These are phyloP conservation scores for Ustilago tritici DNA, from an alignment of 1,284 basidiomycete genomes.

Conservation along the genomic window DNA sequence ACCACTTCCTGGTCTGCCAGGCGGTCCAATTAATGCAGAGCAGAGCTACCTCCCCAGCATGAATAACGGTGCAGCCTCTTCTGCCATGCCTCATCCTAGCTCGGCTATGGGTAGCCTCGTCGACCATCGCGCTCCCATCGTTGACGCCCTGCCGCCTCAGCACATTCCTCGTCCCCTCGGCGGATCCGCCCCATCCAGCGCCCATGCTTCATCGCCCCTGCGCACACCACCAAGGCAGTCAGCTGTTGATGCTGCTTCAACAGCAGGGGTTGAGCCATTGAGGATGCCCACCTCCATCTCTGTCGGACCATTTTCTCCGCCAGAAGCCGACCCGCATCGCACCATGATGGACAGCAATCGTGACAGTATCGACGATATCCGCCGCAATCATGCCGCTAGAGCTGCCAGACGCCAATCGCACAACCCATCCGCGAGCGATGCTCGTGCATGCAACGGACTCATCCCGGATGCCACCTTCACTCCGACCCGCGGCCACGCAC, in stretches of 20 bases:
- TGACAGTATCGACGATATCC: constrained; percentile 61
- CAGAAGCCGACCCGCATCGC: constrained; percentile 52
- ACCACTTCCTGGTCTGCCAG: constrained; percentile 52
- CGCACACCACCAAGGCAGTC: constrained; percentile 35
- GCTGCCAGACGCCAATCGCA: constrained; percentile 40
- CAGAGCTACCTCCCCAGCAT: constrained; percentile 31
- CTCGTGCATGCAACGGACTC: constrained; percentile 26
- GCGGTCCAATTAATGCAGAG: constrained; percentile 27
- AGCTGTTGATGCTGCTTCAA: constrained; percentile 2
- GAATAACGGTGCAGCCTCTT: constrained; percentile 12
- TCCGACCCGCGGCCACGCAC: constrained; percentile 27
- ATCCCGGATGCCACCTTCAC: constrained; percentile 26
- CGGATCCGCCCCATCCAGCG: constrained; percentile 6
- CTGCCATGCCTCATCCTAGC: constrained; percentile 1
- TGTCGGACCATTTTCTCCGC: constrained; percentile 47
- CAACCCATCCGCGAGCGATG: constrained; percentile 20
- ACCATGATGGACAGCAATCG: constrained; percentile 61
- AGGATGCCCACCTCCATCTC: constrained; percentile 27
- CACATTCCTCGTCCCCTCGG: constrained; percentile 55
- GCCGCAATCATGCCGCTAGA: constrained; percentile 58
- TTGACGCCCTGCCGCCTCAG: constrained; percentile 48
- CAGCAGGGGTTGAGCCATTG: constrained; percentile 22
- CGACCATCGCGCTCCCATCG: constrained; percentile 21
- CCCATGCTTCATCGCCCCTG: constrained; percentile 19
- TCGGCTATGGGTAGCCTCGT: constrained; percentile 13